Conservation (phyloP, 2,329 filamentous ascomycete species). For the Colletotrichum gloeosporioides region DNA sequence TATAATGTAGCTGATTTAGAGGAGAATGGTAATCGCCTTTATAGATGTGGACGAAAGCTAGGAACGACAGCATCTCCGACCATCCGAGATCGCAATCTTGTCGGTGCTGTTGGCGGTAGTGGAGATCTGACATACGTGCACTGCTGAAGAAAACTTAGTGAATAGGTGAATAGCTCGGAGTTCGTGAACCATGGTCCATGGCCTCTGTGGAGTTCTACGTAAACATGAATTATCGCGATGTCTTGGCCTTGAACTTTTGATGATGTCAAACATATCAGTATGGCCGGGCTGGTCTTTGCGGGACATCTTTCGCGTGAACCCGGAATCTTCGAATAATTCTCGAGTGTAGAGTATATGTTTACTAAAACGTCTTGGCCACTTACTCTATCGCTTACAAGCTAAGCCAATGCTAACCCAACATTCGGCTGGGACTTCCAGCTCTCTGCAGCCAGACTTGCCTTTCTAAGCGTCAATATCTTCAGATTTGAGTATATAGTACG, state of each 20-base stretch:
- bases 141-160: not conserved
- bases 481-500: not conserved
- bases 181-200: not conserved
- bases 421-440: not conserved
- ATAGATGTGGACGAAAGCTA: not conserved
- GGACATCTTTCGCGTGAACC: not conserved
- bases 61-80: not conserved
- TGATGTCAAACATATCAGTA: not conserved
- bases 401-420: not conserved
- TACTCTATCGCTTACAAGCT: not conserved
- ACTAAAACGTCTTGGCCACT: not conserved
- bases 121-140: not conserved
- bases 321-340: not conserved
- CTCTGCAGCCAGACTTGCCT: not conserved
- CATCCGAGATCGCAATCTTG: not conserved
- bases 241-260: not conserved
- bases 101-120: not conserved
- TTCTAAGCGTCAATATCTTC: not conserved
- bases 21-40: fast-evolving
- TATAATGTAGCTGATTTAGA: not conserved
- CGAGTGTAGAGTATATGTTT: not conserved
- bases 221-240: not conserved
- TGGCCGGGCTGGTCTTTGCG: not conserved
- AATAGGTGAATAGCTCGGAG: not conserved
- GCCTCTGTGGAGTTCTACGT: not conserved